Conservation (phyloP, 2,329 filamentous ascomycete genomes). For the Uncinocarpus reesii region DNA sequence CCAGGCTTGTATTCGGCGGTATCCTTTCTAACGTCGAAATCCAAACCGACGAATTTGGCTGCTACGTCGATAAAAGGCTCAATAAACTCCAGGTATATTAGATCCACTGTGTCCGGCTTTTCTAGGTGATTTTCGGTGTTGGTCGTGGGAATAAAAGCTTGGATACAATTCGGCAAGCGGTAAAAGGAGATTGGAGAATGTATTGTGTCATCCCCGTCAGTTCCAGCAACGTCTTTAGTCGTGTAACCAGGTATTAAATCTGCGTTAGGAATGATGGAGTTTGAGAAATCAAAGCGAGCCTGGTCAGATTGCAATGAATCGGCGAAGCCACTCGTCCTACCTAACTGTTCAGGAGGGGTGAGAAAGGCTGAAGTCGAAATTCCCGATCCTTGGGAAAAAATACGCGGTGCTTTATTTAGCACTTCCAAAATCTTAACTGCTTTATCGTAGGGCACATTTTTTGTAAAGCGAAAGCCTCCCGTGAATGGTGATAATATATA, state of each 20-base stretch:
- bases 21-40: constrained; percentile 40
- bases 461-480: constrained; percentile 64
- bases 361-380: constrained; percentile 24
- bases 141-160: constrained; percentile 50
- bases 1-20: constrained; percentile 44
- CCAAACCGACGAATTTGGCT: constrained; percentile 50
- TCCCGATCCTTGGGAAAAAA: constrained; percentile 28
- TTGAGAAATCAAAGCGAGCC: constrained; percentile 9
- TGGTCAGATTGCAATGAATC: constrained; percentile 1
- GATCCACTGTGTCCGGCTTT: constrained; percentile 61
- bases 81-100: constrained; percentile 88
- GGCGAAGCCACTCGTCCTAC: constrained; percentile 19
- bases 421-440: constrained; percentile 58
- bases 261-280: constrained; percentile 1
- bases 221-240: constrained; percentile 71
- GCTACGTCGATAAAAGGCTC: constrained; percentile 70
- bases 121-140: constrained; percentile 17
- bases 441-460: constrained; percentile 66
- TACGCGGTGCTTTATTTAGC: constrained; percentile 48
- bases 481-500: constrained; percentile 83
- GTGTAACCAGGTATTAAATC: constrained; percentile 65
- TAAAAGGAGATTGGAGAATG: constrained; percentile 68
- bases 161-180: constrained; percentile 71
- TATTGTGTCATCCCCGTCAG: constrained; percentile 81
- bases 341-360: constrained; percentile 39